Conservation (phyloP, 2,329 filamentous ascomycete species). For the Colletotrichum sp. region DNA sequence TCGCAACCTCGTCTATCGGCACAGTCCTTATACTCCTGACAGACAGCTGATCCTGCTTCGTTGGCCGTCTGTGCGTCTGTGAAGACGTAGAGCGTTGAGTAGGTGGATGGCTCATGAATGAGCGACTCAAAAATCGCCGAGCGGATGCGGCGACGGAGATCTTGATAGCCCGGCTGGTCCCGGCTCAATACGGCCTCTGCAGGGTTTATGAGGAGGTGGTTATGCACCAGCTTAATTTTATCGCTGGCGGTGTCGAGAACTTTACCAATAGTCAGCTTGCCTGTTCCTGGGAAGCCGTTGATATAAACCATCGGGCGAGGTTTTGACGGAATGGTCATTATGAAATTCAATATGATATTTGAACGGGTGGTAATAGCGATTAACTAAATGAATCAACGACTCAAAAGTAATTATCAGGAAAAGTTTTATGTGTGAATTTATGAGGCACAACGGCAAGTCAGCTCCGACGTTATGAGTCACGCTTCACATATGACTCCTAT, state of each 20-base stretch:
- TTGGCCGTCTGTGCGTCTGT: background rate
- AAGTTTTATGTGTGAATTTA: accelerated
- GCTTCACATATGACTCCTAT: background rate
- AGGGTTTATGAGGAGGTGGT: conserved; percentile 32
- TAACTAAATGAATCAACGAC: accelerated
- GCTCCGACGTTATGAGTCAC: background rate
- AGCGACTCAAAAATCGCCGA: background rate
- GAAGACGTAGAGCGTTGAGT: background rate
- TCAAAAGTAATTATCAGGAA: background rate
- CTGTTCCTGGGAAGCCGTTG: conserved; percentile 34
- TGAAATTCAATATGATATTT: background rate
- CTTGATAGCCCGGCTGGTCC: background rate
- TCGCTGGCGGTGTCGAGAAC: conserved; percentile 20
- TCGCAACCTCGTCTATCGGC: background rate
- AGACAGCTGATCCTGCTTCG: background rate
- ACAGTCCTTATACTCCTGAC: background rate
- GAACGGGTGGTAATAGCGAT: background rate
- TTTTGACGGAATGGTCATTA: background rate
- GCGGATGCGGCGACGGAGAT: background rate
- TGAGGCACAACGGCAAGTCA: background rate
- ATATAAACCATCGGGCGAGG: conserved; percentile 25
- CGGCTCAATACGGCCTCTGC: background rate
- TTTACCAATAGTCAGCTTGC: conserved; percentile 31
- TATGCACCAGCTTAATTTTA: conserved; percentile 30
- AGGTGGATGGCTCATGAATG: background rate